Evolutionary conservation across 441 rosid genomes (phyloP).

Genomic region (Omphalea diandra): DNA sequence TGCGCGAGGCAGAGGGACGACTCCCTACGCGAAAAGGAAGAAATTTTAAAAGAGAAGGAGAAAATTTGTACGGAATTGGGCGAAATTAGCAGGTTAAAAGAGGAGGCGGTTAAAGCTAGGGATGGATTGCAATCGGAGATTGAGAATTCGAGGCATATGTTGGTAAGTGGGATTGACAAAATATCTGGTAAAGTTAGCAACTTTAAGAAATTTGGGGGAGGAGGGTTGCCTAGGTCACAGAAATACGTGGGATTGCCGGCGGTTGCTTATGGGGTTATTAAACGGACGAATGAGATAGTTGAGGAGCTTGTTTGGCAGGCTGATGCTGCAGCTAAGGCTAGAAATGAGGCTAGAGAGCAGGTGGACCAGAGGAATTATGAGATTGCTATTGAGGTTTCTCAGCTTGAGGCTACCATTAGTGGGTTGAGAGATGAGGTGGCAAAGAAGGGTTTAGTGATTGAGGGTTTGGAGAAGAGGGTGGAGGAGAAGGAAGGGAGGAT

Average conservation of each 20-base stretch:
- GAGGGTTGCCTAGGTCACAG: conserved; percentile 76
- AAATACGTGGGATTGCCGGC: conserved; percentile 73
- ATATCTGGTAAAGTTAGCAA: conserved; percentile 75
- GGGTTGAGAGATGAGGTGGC: conserved; percentile 66
- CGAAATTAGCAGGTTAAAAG: conserved; percentile 44
- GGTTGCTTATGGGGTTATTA: conserved; percentile 81
- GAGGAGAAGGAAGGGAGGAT: conserved; percentile 56
- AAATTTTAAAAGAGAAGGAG: conserved; percentile 41
- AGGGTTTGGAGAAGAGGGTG: conserved; percentile 52
- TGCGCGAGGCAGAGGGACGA: conserved; percentile 64
- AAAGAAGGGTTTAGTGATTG: conserved; percentile 46
- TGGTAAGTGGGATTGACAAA: conserved; percentile 94
- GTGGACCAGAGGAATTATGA: conserved; percentile 89
- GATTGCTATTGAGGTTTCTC: conserved; percentile 93
- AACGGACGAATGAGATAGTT: conserved; percentile 83
- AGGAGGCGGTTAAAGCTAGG: conserved; percentile 47
- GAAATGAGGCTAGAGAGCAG: conserved; percentile 84
- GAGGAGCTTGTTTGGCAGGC: conserved; percentile 84
- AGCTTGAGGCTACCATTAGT: conserved; percentile 80
- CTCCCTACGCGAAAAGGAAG: conserved; percentile 63
- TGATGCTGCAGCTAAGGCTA: conserved; percentile 51
- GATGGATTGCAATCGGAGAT: conserved; percentile 69
- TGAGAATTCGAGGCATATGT: conserved; percentile 78
- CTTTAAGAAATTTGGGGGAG: conserved; percentile 63
- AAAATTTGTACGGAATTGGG: conserved; percentile 44